Evolutionary conservation across 805 yeast genomes (phyloP).

Genomic region (Yarrowia hollandica): DNA sequence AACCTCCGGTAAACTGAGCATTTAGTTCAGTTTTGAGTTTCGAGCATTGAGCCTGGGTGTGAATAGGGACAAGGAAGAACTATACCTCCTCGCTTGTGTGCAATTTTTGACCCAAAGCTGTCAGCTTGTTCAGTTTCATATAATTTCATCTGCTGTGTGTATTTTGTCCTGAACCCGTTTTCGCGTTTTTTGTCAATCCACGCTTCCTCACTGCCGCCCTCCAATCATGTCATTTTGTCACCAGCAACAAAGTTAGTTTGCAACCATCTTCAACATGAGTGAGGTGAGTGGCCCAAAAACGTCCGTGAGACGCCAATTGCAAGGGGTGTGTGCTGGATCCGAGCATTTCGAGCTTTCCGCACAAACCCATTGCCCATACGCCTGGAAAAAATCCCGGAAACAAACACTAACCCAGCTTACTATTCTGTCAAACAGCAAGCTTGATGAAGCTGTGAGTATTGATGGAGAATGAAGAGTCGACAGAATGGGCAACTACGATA

Average conservation of each 20-base stretch:
- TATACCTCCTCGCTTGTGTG: too few relatives aligned
- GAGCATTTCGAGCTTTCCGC: background rate
- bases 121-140: too few relatives aligned
- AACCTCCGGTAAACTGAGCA: too few relatives aligned
- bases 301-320: background rate
- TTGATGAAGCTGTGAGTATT: slow-evolving; percentile 27
- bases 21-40: too few relatives aligned
- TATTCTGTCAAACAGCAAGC: slow-evolving; percentile 27
- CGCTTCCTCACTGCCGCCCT: background rate
- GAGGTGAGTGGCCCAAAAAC: slow-evolving; percentile 21
- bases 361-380: background rate
- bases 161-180: background rate
- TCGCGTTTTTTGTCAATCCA: background rate
- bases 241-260: slow-evolving; percentile 26
- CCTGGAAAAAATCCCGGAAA: background rate
- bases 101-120: too few relatives aligned
- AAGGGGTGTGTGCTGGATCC: background rate
- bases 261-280: slow-evolving; percentile 27
- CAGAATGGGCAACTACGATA: too few relatives aligned
- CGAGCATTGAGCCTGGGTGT: too few relatives aligned
- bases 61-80: too few relatives aligned
- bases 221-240: slow-evolving; percentile 16
- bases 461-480: background rate
- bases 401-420: slow-evolving; percentile 24
- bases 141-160: background rate